phyloP scores from a whole-genome alignment of 345 rosid species.

The Pistacia vera region DNA sequence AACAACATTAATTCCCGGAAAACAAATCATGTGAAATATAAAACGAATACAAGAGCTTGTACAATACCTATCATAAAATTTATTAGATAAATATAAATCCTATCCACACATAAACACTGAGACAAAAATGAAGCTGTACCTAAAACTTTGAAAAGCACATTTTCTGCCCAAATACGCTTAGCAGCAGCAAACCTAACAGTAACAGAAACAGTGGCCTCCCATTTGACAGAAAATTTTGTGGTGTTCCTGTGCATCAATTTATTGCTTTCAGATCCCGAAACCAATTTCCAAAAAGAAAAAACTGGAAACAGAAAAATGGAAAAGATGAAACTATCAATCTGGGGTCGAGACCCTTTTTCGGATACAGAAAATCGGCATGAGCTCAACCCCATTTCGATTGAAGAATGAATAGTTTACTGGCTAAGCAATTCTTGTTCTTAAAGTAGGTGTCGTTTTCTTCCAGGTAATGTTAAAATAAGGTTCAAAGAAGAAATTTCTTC shows the following conservation, averaged over 20 bases:
- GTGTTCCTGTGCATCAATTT: constrained; percentile 6
- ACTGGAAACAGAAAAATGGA: background rate
- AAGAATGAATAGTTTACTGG: background rate
- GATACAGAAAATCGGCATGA: background rate
- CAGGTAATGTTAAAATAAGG: constrained; percentile 3
- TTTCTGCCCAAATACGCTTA: constrained; percentile 33
- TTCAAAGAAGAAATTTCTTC: background rate
- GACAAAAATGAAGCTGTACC: background rate
- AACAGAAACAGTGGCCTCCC: constrained; percentile 18
- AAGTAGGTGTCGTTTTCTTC: background rate
- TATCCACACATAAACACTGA: background rate
- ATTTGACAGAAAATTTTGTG: constrained; percentile 5
- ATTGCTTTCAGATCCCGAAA: background rate
- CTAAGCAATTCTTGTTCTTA: background rate
- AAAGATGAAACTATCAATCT: constrained; percentile 8
- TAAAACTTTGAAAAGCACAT: constrained; percentile 20
- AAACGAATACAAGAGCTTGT: too few relatives aligned
- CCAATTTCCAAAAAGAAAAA: background rate
- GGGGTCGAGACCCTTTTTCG: constrained; percentile 13
- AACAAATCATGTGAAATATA: too few relatives aligned
- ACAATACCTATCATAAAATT: background rate
- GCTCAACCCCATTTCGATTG: background rate
- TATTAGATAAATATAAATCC: background rate
- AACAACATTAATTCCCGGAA: too few relatives aligned
- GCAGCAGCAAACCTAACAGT: background rate